Evolutionary conservation across 2,329 filamentous ascomycete species (phyloP), one percentile per base, ranked within the genome.

Genomic region (Ophiosphaerella herpotricha): DNA sequence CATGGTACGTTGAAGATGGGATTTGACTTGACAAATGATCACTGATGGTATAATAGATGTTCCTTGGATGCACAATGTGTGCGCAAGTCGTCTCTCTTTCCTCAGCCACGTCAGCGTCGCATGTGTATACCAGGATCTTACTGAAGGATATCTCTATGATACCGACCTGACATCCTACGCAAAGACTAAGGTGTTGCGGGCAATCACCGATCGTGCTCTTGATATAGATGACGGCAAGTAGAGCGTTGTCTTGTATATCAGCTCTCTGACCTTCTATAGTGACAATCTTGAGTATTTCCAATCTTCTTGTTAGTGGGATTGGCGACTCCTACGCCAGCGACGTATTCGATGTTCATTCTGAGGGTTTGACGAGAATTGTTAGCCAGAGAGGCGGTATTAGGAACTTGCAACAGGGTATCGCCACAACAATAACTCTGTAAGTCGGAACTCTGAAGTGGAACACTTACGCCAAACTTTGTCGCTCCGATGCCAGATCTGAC

Each of bases 71-170:
- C 57, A 57, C 18, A 48, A 50, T 14, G 44, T 71, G 5, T 72
- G 68, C 56, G 54, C 54, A 39, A 62, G 60, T 29, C 61, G 45
- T 24, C 61, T 69, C 46, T 67, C 66, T 2, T 68, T 71, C 26
- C 60, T 72, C n/a, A 67, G 68, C 33, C 68, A 71, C 43, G 60
- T 70, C 35, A 66, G 63, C 48, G 59, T 61, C n/a, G 45, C 59
- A n/a, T 66, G 67, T 44, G 66, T 71, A 16, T 72, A 65, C 48
- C 61, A 67, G 46, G 69, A 72, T 43, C 47, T 69, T 12, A 44
- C 50, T 9, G 63, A 71, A 35, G 63, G 66, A 4, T 47, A 62
- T 7, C 29, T 67, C 21, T 56, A 66, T 29, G 69, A 72, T 39
- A 68, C 59, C 42, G 48, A 57, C 7, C 59, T 68, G 29, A 72